Base-by-base conservation (phyloP, 495 filamentous ascomycete genomes). In the Talaromyces wortmannii region DNA sequence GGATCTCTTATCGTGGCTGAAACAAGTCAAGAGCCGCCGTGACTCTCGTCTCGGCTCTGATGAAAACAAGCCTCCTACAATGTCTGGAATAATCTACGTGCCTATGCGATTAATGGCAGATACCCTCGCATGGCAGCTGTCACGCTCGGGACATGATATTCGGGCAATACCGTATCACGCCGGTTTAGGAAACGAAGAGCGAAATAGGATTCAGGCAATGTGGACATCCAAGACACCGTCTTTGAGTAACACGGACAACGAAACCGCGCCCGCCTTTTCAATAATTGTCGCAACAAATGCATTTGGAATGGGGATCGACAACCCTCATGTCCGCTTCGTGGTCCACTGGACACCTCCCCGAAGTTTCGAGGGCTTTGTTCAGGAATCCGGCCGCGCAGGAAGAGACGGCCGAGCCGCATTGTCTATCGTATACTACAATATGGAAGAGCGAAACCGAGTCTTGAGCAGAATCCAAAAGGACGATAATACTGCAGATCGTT, bases 291-390 rank as follows among this genome's bases (percentile, higher is more conserved):
- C 92, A 5, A 97, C 92, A 0, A 97, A 90, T 3, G 92, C 92
- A 0, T 97, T 97, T 58, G 92, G 92, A 6, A 97, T 98, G 92
- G 92, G 92, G 4, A 97, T 98, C 60, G 91, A 97, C 63, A 96
- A 96, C 68, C 82, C 92, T 31, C 85, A 94, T 60, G 92, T 97
- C 13, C 83, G 92, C 3, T 96, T 96, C 61, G 90, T 97, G 2
- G 81, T 95, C 4, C 92, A 97, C 67, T 97, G 92, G 91, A 86
- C 87, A 52, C 74, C 96, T 13, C 89, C 91, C 10, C 94, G 92
- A 62, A 90, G 85, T 31, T 96, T 97, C 65, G 92, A 97, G 67
- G 91, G 91, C 3, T 96, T 90, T 57, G 96, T 96, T 58, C 92
- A 97, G 70, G 92, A 97, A 78, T 92, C 90, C 7, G 92, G 92